Conservation (phyloP, 371 early-diverging fungal genomes). For the Parasitella parasitica region DNA sequence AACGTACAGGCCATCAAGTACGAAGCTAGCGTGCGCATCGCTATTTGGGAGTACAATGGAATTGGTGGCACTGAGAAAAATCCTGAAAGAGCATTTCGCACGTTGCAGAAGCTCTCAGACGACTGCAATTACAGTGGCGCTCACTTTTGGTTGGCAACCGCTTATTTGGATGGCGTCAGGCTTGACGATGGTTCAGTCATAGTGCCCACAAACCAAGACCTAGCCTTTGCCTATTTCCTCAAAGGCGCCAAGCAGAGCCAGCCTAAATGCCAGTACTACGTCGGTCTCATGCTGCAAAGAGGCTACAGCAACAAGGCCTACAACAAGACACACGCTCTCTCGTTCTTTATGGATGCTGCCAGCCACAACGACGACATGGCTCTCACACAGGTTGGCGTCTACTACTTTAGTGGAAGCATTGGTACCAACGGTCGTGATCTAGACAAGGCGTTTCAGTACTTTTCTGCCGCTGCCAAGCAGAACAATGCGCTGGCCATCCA, state of each 20-base stretch:
- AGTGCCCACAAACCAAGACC: neutral
- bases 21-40: constrained; percentile 16
- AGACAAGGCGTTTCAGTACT: constrained; percentile 15
- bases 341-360: constrained; percentile 16
- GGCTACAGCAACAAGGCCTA: neutral
- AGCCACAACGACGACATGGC: constrained; percentile 1
- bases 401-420: constrained; percentile 7
- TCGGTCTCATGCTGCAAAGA: constrained; percentile 15
- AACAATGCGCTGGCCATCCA: constrained; percentile 16
- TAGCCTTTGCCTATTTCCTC: constrained; percentile 9
- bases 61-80: constrained; percentile 11
- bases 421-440: neutral
- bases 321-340: constrained; percentile 4
- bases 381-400: constrained; percentile 18
- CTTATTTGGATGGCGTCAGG: constrained; percentile 14
- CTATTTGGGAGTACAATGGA: constrained; percentile 23
- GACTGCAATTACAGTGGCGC: constrained; percentile 14
- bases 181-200: neutral
- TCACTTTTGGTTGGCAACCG: constrained; percentile 15
- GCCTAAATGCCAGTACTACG: neutral
- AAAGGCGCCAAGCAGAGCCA: constrained; percentile 5
- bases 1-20: constrained; percentile 7
- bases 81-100: neutral
- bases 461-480: constrained; percentile 14
- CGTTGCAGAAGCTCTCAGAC: constrained; percentile 16